Evolutionary conservation across 2,329 filamentous ascomycete genomes (phyloP).

Genomic region (Fusarium ramigenum): DNA sequence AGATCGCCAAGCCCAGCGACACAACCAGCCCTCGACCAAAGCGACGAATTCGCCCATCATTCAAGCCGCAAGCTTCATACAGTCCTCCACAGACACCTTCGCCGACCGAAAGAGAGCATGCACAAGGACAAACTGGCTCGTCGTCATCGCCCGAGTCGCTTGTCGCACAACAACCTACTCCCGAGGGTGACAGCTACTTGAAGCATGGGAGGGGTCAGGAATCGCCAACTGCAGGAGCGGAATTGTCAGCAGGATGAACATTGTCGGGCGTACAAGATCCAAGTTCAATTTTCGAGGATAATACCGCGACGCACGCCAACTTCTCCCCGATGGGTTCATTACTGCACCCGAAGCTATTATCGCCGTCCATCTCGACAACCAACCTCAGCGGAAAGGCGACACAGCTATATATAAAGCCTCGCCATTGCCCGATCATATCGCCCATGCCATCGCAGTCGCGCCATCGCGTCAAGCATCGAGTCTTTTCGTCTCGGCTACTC

Average conservation of each 20-base stretch:
- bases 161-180: not conserved
- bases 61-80: not conserved
- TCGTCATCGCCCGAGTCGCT: not conserved
- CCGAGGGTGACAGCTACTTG: not conserved
- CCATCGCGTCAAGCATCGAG: not conserved
- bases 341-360: not conserved
- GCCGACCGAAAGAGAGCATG: accelerated
- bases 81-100: not conserved
- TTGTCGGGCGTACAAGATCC: accelerated
- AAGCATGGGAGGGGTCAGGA: not conserved
- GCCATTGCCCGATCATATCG: too few relatives aligned
- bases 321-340: accelerated
- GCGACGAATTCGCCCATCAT: not conserved
- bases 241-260: not conserved
- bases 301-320: accelerated
- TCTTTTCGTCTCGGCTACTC: not conserved
- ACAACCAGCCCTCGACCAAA: not conserved
- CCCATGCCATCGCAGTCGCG: too few relatives aligned
- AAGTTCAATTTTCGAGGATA: accelerated
- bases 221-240: not conserved
- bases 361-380: accelerated
- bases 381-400: not conserved
- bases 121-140: not conserved
- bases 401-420: not conserved
- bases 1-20: not conserved